phyloP scores from a whole-genome alignment of 73 alveolate species.

The Durusdinium trenchii region DNA sequence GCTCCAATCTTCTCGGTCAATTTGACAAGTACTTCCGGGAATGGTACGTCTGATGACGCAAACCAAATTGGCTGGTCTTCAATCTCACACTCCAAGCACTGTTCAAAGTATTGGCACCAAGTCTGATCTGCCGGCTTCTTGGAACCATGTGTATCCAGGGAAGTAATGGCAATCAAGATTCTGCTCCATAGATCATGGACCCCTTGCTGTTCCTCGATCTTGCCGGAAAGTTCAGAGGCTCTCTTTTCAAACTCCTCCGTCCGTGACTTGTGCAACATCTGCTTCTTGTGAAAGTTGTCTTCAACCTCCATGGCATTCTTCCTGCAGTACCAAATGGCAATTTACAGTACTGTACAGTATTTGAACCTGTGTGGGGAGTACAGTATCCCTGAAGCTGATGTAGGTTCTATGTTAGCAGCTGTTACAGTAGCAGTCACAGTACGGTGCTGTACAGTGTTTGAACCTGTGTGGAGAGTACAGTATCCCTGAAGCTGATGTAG shows the following conservation, averaged over 20 bases:
- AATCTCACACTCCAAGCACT: background rate
- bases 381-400: too few species aligned
- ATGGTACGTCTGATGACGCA: background rate
- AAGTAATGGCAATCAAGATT: background rate
- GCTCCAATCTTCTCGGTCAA: too few species aligned
- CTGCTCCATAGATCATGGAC: background rate
- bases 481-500: too few species aligned
- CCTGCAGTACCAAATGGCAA: too few species aligned
- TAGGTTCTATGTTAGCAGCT: too few species aligned
- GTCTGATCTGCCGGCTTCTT: background rate
- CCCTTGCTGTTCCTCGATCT: background rate
- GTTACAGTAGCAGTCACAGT: too few species aligned
- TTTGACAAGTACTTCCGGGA: too few species aligned
- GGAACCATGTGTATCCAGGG: background rate
- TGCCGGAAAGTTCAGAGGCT: background rate
- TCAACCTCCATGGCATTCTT: background rate
- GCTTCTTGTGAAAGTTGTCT: background rate
- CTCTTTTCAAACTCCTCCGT: background rate
- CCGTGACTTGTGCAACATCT: background rate
- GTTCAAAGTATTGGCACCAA: background rate
- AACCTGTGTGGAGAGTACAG: too few species aligned
- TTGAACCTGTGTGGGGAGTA: too few species aligned
- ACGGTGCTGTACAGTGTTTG: too few species aligned
- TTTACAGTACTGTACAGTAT: too few species aligned
- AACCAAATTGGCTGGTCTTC: background rate